These are phyloP conservation scores for Trapa incisa DNA, from an alignment of 345 rosid genomes.

Conservation along the genomic window DNA sequence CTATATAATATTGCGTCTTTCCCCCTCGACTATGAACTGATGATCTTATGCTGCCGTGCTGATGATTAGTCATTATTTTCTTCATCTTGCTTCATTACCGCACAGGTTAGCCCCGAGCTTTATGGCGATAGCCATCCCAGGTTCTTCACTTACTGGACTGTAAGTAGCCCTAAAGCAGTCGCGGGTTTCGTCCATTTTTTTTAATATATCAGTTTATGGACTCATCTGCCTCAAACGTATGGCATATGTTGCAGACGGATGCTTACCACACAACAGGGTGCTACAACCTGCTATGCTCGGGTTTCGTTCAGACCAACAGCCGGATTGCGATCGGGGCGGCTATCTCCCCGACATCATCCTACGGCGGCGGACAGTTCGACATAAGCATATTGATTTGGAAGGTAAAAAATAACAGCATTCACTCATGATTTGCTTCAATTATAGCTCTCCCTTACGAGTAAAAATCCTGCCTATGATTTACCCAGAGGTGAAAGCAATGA, in stretches of 20 bases:
- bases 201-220: too few relatives aligned
- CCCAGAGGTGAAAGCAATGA: too few relatives aligned
- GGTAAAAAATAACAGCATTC: slow-evolving; percentile 25
- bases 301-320: slow-evolving; percentile 82
- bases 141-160: slow-evolving; percentile 99
- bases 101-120: slow-evolving; percentile 89
- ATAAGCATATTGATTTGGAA: slow-evolving; percentile 90
- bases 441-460: too few relatives aligned
- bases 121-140: slow-evolving; percentile 94
- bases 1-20: too few relatives aligned
- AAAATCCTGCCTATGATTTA: too few relatives aligned
- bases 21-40: too few relatives aligned
- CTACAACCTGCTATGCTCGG: slow-evolving; percentile 90
- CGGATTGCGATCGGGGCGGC: slow-evolving; percentile 92
- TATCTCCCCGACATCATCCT: slow-evolving; percentile 82
- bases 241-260: slow-evolving; percentile 63
- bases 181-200: too few relatives aligned
- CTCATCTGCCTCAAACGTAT: too few relatives aligned
- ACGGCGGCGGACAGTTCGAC: slow-evolving; percentile 79
- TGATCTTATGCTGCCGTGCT: too few relatives aligned
- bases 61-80: background rate
- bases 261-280: slow-evolving; percentile 96
- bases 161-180: slow-evolving; percentile 17
- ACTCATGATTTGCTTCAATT: too few relatives aligned
- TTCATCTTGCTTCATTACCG: background rate